Base-by-base conservation (phyloP, 257 asterid genomes). In the Nicotiana sylvestris region DNA sequence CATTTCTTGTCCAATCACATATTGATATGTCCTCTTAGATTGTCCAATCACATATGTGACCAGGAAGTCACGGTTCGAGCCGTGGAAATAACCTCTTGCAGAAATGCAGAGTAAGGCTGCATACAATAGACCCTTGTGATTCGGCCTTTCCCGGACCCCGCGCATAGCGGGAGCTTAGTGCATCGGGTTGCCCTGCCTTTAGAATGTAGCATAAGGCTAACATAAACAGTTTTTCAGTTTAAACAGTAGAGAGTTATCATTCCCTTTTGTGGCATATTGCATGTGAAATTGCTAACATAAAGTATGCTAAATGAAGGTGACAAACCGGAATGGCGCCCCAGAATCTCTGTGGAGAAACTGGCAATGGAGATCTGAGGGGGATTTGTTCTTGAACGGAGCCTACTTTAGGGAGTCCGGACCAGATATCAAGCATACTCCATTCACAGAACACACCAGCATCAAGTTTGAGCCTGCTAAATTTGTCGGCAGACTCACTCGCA, bases 301-400 rank as follows among this genome's bases (percentile, higher is more conserved):
- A 29, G 46, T 51, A 51, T 29, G 80, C 65, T 15, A 76, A 51
- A 76, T 76, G 80, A 76, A 91, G 95, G 97, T 92, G 85, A 93
- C 97, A 5, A 90, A 92, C 91, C 90, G 97, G 84, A 92, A 90
- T 77, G 78, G 60, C 12, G 87, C 90, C 2, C 17, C 66, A 0
- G 49, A 85, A 81, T 78, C 77, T 51, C 90, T 87, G 80, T 92
- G 96, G 97, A 80, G 2, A 82, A 66, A 87, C 0, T 93, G 98
- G 97, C 95, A 90, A 81, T 92, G 98, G 97, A 86, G 91, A 82
- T 93, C 95, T 3, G 94, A 93, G 82, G 97, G 93, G 2, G 98
- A 93, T 46, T 35, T 33, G 84, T 90, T 93, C 86, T 32, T 77
- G 58, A 91, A 92, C 39, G 97, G 97, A 72, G 98, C 98, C 64